phyloP scores from a whole-genome alignment of 495 filamentous ascomycete genomes.

The Penicillium argentinense region DNA sequence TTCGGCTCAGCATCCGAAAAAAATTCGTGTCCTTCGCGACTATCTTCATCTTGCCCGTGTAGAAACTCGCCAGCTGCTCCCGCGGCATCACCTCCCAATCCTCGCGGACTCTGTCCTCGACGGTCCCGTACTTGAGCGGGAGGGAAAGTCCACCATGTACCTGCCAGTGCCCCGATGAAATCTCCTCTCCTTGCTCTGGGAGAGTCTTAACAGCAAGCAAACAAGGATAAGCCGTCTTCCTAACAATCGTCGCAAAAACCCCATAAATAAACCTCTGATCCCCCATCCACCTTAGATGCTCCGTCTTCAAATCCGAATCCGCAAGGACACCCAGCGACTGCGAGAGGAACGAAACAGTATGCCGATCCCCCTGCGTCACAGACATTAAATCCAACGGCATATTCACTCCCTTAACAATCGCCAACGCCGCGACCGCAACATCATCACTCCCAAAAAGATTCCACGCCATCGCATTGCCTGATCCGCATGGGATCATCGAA shows the following conservation, averaged over 20 bases:
- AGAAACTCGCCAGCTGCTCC: neutral
- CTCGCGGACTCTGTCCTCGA: neutral
- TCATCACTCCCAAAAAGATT: constrained; percentile 79
- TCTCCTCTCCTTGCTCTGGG: neutral
- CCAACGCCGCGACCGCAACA: constrained; percentile 69
- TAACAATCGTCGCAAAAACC: constrained; percentile 56
- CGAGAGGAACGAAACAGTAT: constrained; percentile 78
- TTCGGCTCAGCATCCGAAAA: neutral
- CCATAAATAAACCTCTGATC: constrained; percentile 43
- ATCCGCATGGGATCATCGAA: constrained; percentile 81
- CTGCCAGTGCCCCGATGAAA: neutral
- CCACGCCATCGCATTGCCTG: constrained; percentile 87
- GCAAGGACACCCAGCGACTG: constrained; percentile 88
- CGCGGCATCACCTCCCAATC: neutral
- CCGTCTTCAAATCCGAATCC: constrained; percentile 80
- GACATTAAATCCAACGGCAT: constrained; percentile 80
- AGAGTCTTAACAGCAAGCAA: neutral
- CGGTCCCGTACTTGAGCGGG: neutral
- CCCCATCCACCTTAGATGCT: constrained; percentile 89
- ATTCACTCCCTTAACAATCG: constrained; percentile 75
- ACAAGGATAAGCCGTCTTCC: constrained; percentile 35
- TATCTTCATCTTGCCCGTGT: neutral
- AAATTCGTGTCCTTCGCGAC: constrained; percentile 1
- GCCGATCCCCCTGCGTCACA: constrained; percentile 70
- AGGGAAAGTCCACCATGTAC: neutral